Evolutionary conservation across 1,284 basidiomycete genomes (phyloP).

Genomic region (Prillingera fragicola): DNA sequence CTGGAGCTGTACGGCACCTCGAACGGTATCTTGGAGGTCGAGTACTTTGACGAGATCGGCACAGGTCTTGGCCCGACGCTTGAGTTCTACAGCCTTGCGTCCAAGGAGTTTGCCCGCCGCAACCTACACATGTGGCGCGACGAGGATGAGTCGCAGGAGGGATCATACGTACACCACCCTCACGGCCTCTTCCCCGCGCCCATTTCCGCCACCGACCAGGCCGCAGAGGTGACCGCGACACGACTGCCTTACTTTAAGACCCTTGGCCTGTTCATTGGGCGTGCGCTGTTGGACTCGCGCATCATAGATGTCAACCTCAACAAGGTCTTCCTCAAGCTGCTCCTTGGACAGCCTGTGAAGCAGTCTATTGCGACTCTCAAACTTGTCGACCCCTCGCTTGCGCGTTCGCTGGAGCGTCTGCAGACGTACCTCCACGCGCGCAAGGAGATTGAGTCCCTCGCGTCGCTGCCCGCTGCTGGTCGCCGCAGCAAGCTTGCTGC

Average conservation of each 20-base stretch:
- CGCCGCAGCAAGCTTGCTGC: constrained; percentile 42
- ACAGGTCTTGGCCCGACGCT: constrained; percentile 97
- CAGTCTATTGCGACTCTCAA: constrained; percentile 74
- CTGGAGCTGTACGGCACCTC: constrained; percentile 90
- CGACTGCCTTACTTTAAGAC: constrained; percentile 74
- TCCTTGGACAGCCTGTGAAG: constrained; percentile 78
- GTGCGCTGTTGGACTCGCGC: constrained; percentile 92
- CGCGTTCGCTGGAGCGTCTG: constrained; percentile 76
- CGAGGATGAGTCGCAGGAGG: constrained; percentile 60
- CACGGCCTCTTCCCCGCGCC: constrained; percentile 85
- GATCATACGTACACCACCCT: constrained; percentile 71
- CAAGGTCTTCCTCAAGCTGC: constrained; percentile 80
- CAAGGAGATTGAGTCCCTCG: constrained; percentile 48
- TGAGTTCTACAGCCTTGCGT: constrained; percentile 93
- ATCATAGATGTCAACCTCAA: constrained; percentile 96
- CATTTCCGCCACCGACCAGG: constrained; percentile 56
- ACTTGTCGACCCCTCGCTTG: constrained; percentile 75
- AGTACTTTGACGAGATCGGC: constrained; percentile 98
- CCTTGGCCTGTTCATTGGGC: constrained; percentile 95
- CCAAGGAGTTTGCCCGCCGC: constrained; percentile 82
- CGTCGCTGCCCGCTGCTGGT: constrained; percentile 32
- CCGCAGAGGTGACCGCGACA: constrained; percentile 7
- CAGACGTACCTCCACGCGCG: constrained; percentile 53
- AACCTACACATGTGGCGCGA: constrained; percentile 88
- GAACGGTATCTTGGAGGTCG: constrained; percentile 88